Evolutionary conservation across 352 stramenopile genomes (phyloP), one percentile per base, ranked within the genome.

Genomic region (Phytophthora aleatoria): DNA sequence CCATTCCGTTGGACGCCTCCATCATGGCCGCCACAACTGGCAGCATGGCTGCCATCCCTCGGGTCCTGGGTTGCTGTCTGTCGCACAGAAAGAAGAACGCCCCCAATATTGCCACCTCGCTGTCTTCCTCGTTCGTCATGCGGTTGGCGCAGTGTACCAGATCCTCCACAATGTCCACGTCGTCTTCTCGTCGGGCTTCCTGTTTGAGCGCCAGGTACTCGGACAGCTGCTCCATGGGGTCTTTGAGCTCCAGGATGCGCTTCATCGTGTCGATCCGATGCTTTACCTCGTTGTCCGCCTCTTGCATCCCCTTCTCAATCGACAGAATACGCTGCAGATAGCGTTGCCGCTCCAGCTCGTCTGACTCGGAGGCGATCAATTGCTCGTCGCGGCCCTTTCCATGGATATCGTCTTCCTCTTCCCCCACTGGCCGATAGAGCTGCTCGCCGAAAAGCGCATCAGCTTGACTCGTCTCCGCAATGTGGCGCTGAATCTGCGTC

Each of bases 11-110:
- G 8, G 71, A 70, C 2, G 62, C 63, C 35, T 89, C 72, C 63
- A 89, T 76, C 76, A 92, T 83, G 15, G 81, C 78, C 35, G 78
- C 81, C 13, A 89, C 70, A n/a, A 85, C 77, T 2, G 81, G 81
- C 24, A 89, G 62, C 68, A 87, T 80, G 13, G 73, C 48, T 3
- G 64, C 62, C 33, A 77, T 65, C 3, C 69, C 55, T 56, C 72
- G 67, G 16, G 50, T 61, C 28, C 51, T 62, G 28, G 52, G 15
- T 3, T 51, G 50, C 38, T 72, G 59, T 44, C 49, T 38, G 24
- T 89, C 74, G 33, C 73, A 75, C 43, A 76, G 47, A 53, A 90
- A 90, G 63, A 90, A 81, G 43, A 91, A 93, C 4, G 80, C 75
- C 11, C 67, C 82, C 16, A 93, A 48, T 27, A 86, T 69, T 11